Evolutionary conservation across 2,329 filamentous ascomycete genomes (phyloP).

Genomic region (Chaetomiaceae sp.): DNA sequence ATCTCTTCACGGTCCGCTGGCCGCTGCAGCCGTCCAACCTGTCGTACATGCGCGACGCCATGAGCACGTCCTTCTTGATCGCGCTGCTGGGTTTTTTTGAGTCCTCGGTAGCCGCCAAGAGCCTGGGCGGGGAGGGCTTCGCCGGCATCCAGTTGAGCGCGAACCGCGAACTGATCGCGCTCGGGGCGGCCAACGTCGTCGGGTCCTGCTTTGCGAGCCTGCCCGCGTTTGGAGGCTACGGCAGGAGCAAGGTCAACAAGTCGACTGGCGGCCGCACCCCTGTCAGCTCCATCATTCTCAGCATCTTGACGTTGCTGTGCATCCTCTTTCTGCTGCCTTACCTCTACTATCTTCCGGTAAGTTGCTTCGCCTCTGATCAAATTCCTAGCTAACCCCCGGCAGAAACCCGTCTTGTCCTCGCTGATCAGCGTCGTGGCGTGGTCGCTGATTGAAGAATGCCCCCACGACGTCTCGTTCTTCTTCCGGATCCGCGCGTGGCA

Average conservation of each 20-base stretch:
- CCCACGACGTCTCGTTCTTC: slow-evolving; percentile 90
- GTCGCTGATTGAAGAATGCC: slow-evolving; percentile 91
- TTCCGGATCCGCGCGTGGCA: slow-evolving; percentile 77
- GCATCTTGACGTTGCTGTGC: slow-evolving; percentile 74
- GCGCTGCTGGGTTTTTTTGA: slow-evolving; percentile 97
- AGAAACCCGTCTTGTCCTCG: slow-evolving; percentile 89
- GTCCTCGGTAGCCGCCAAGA: slow-evolving; percentile 92
- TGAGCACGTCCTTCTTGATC: slow-evolving; percentile 90
- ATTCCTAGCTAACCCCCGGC: neutral
- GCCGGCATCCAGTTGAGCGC: slow-evolving; percentile 79
- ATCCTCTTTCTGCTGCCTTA: slow-evolving; percentile 81
- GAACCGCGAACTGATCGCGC: slow-evolving; percentile 87
- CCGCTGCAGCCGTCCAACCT: slow-evolving; percentile 75
- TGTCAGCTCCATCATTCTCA: slow-evolving; percentile 87
- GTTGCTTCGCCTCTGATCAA: slow-evolving; percentile 34
- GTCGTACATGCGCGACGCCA: slow-evolving; percentile 75
- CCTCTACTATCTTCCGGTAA: slow-evolving; percentile 91
- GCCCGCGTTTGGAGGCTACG: slow-evolving; percentile 93
- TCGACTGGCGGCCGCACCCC: slow-evolving; percentile 88
- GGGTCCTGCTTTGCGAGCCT: slow-evolving; percentile 89
- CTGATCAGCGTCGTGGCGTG: slow-evolving; percentile 96
- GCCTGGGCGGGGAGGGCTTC: slow-evolving; percentile 69
- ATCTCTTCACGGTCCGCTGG: slow-evolving; percentile 75
- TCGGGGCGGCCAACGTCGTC: slow-evolving; percentile 86
- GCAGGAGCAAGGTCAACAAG: slow-evolving; percentile 90